Conservation (phyloP, 306 rosid species). For the Citrullus amarus region DNA sequence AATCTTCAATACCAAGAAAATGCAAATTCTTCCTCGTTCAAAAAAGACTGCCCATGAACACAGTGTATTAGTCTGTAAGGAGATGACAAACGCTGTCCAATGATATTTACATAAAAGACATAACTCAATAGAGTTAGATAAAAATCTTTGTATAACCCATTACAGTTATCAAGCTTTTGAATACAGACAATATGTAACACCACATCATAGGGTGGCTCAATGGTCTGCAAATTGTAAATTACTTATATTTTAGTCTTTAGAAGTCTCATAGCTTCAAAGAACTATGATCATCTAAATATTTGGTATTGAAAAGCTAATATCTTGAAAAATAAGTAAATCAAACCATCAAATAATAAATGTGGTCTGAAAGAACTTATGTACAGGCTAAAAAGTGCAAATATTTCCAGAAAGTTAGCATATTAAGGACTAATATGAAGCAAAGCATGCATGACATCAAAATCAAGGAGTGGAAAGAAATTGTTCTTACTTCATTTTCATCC, state of each 20-base stretch:
- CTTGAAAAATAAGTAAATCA: background rate
- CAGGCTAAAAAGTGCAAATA: background rate
- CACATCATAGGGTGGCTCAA: background rate
- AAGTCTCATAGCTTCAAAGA: background rate
- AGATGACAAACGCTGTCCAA: no score
- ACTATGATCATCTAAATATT: no score
- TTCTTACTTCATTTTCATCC: conserved; percentile 87
- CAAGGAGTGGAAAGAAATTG: background rate
- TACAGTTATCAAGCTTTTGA: background rate
- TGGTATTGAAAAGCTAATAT: background rate
- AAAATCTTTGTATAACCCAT: background rate
- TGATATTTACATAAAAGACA: no score
- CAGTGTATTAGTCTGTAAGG: no score
- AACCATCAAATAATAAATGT: background rate
- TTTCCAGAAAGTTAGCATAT: background rate
- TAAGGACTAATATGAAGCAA: background rate
- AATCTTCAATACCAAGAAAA: no score
- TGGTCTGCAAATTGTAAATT: background rate
- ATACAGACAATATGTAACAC: background rate
- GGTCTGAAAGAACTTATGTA: background rate
- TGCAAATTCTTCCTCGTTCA: no score
- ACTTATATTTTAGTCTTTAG: background rate
- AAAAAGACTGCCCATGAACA: no score
- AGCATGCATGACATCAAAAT: background rate
- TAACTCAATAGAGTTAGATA: background rate